Base-by-base conservation (phyloP, 768 basidiomycete genomes). In the Lepiota venenata region DNA sequence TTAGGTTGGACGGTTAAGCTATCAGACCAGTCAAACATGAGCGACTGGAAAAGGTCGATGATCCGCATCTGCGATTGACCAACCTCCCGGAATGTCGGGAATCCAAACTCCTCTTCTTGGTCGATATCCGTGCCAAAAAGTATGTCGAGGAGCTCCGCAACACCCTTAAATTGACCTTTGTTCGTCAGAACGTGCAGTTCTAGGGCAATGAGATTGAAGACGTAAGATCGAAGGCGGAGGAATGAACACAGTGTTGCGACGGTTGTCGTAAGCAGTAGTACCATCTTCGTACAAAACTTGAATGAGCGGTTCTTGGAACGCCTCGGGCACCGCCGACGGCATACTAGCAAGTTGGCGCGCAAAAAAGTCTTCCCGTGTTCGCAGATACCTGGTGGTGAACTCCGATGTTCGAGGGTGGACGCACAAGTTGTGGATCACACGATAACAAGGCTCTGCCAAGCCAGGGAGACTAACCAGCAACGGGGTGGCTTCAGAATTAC, bases 1-100 rank as follows among this genome's bases (percentile, higher is more conserved):
- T 82, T 64, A 4, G 83, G 75, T 14, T 80, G 69, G 1, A 85
- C 81, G 11, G 74, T 66, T 40, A 91, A 70, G 53, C 80, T 81
- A 64, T 98, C 95, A 4, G 79, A 80, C 94, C 94, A 98, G 50
- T 90, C 86, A 59, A 98, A 88, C 65, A 86, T 84, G 61, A 98
- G 72, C 0, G 91, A 91, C 63, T 91, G 87, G 43, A 98, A 74
- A 50, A 93, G 83, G 67, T 96, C 93, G 61, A 96, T 87, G 66
- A 97, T 85, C 21, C 89, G 81, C 61, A 92, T 77, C 50, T 92
- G 83, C 0, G 89, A 88, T 64, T 94, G 93, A 2, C 88, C 88
- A 51, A 90, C 76, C 58, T 88, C 88, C 50, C 73, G 79, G 74
- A 89, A 90, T 1, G 81, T 74, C 51, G 74, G 74, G 64, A 83